phyloP scores from a whole-genome alignment of 495 filamentous ascomycete species.

The Hypoxylon rickii region DNA sequence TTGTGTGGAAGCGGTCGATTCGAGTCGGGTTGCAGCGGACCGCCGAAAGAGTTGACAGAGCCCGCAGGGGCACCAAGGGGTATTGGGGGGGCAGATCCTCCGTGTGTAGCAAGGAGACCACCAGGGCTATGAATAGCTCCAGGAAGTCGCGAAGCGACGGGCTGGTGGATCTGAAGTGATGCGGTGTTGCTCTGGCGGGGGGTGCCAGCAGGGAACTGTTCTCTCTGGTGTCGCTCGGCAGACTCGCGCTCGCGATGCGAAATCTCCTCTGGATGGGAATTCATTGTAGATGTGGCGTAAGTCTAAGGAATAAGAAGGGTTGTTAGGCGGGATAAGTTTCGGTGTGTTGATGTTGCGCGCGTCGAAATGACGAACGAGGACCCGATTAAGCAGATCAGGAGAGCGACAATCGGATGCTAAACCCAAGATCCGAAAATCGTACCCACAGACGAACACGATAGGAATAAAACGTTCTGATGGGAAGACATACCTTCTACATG shows the following conservation, averaged over 20 bases:
- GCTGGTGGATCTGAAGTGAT: constrained; percentile 86
- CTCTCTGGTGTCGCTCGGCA: constrained; percentile 68
- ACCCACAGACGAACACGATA: too few relatives aligned
- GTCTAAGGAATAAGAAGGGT: constrained; percentile 10
- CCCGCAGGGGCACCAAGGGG: constrained; percentile 67
- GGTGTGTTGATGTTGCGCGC: constrained; percentile 14
- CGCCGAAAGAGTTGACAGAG: constrained; percentile 69
- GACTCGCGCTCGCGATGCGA: constrained; percentile 60
- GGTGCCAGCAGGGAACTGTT: constrained; percentile 60
- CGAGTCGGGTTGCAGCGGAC: constrained; percentile 63
- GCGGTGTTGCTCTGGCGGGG: constrained; percentile 83
- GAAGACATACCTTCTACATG: background rate
- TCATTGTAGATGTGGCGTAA: constrained; percentile 26
- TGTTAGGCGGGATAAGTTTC: constrained; percentile 6
- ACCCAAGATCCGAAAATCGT: too few relatives aligned
- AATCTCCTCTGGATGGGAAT: constrained; percentile 38
- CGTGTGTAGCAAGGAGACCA: constrained; percentile 78
- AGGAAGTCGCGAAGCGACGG: constrained; percentile 79
- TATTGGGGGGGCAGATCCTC: constrained; percentile 59
- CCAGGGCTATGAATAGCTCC: constrained; percentile 85
- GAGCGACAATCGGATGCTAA: constrained; percentile 1
- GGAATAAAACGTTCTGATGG: too few relatives aligned
- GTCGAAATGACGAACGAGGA: constrained; percentile 1
- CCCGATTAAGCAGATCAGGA: constrained; percentile 18
- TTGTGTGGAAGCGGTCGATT: constrained; percentile 64